phyloP scores from a whole-genome alignment of 305 asterid genomes.

The Coffea humblotiana region DNA sequence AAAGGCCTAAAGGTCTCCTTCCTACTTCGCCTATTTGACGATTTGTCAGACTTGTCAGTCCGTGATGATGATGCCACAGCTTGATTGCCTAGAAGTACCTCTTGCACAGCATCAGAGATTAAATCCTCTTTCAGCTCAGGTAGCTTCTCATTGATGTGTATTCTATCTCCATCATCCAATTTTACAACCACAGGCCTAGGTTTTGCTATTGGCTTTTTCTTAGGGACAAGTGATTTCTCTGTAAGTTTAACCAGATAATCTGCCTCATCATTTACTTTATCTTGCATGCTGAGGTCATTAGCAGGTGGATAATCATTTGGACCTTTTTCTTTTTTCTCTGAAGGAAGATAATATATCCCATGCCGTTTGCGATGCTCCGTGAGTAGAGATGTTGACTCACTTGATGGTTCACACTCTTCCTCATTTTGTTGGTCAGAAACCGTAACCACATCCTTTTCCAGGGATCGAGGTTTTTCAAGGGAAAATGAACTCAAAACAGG shows the following conservation, averaged over 20 bases:
- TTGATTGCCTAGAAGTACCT: slow-evolving; percentile 80
- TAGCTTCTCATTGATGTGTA: slow-evolving; percentile 32
- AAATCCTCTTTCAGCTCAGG: slow-evolving; percentile 45
- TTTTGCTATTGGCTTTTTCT: slow-evolving; percentile 61
- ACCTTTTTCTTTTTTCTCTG: slow-evolving; percentile 42
- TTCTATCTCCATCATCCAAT: slow-evolving; percentile 69
- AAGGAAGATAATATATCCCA: slow-evolving; percentile 81
- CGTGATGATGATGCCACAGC: slow-evolving; percentile 61
- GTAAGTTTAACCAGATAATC: slow-evolving; percentile 75
- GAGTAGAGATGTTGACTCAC: slow-evolving; percentile 76
- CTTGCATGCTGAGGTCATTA: slow-evolving; percentile 52
- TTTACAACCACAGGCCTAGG: slow-evolving; percentile 90
- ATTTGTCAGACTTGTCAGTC: slow-evolving; percentile 41
- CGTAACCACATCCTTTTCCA: slow-evolving; percentile 32
- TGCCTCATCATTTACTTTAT: slow-evolving; percentile 39
- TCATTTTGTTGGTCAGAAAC: slow-evolving; percentile 34
- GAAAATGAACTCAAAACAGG: slow-evolving; percentile 60
- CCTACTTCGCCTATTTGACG: slow-evolving; percentile 50
- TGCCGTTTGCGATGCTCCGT: slow-evolving; percentile 87
- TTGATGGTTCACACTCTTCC: slow-evolving; percentile 52
- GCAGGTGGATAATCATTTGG: slow-evolving; percentile 74
- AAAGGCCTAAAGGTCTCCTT: slow-evolving; percentile 28
- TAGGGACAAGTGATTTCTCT: slow-evolving; percentile 57
- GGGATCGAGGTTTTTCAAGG: slow-evolving; percentile 48
- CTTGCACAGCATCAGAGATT: slow-evolving; percentile 76